Base-by-base conservation (phyloP, 2,329 filamentous ascomycete species). In the Scedosporium aurantiacum region DNA sequence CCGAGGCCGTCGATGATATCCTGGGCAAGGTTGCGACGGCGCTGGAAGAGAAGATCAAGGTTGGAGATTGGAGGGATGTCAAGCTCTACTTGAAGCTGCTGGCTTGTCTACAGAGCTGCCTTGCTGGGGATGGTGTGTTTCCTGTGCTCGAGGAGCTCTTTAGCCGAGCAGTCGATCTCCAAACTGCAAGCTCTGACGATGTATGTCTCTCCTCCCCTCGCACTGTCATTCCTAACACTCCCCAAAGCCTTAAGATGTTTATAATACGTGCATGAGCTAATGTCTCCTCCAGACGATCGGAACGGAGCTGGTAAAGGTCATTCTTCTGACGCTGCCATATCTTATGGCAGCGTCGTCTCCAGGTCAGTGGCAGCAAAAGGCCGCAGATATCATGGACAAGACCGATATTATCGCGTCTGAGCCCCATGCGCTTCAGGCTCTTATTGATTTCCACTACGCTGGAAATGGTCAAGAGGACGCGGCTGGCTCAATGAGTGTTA, bases 221-320 rank as follows among this genome's bases (percentile, higher is more conserved):
- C 10, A n/a, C 32, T 21, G 14, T 5, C 45, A 18, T 50, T 50
- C 45, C 16, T 23, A 21, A 21, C 14, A 37, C 5, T 4, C 32
- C 25, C 32, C 10, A 4, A 10, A 37, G 32, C n/a, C 32, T 32
- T 40, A n/a, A 7, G 50, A 21, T 57, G 41, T 25, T 14, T 12
- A 6, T 41, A 21, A 8, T 41, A 14, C 7, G 16, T 25, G 32
- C 32, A 37, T 37, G 32, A 40, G 27, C 62, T 57, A 58, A 28
- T 60, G 21, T 28, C 60, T 59, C 14, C 12, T 62, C 10, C 32
- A 86, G 82, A 86, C 82, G 0, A 83, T 87, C 64, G 84, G 84
- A 57, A 86, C 95, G 50, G 94, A 97, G 76, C 83, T 99, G 40
- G 91, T 97, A 72, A 97, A 97, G 75, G 92, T 97, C 67, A 97